Base-by-base conservation (phyloP, 208 protist species). In the Trypanosoma theileri region DNA sequence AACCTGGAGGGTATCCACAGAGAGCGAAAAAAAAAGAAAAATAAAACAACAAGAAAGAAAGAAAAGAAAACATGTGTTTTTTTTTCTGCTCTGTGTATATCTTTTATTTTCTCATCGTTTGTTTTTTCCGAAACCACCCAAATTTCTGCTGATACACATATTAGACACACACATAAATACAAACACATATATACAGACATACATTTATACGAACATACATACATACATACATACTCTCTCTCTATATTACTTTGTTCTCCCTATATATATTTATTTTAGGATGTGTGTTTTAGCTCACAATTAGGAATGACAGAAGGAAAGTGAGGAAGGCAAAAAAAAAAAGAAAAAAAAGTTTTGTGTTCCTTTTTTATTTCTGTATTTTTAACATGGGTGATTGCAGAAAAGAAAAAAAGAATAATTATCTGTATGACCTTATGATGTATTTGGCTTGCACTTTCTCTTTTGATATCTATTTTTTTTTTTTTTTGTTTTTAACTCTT, bases 311-410 rank as follows among this genome's bases (percentile, higher is more conserved):
- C 21, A n/a, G 17, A 19, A 62, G 41, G 31, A 62, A 62, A 12
- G 41, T 6, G 28, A 35, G 28, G 28, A 35, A 35, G n/a, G n/a
- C n/a, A n/a, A n/a, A n/a, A n/a, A n/a, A 51, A 50, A 26, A 60
- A 12, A 6, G 54, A 35, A 21, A 8, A 31, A 16, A 6, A 7
- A 28, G 24, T 35, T 35, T 35, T 35, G 6, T 50, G 42, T 22
- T 64, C 41, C 54, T 59, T 28, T 66, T 69, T 42, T 53, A 64
- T 66, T 69, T 65, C 51, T 60, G 16, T 72, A 44, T 63, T 52
- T 44, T 73, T 60, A 7, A 62, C 1, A 8, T 40, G 31, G 17
- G 60, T 4, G 21, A 56, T 52, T 19, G 56, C 16, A 56, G 16
- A 40, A 12, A 66, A 3, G 22, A 41, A 66, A 66, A 26, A 52